Percentiles rank a stretch among this genome's conserved stretches.
phyloP scores from a whole-genome alignment of 2,329 filamentous ascomycete genomes.

The Sarocladium kiliense region DNA sequence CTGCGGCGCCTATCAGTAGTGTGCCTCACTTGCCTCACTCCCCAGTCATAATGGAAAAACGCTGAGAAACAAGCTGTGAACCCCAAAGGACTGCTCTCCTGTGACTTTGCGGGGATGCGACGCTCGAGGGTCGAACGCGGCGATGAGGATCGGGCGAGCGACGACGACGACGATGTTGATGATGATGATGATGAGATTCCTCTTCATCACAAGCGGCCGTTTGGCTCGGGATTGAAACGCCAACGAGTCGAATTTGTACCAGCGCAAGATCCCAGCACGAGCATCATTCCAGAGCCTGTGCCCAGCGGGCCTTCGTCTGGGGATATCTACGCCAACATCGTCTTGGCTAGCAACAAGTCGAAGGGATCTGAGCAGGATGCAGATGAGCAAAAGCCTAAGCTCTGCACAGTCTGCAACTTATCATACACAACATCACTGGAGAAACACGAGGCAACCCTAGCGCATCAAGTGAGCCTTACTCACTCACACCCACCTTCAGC shows the following conservation, averaged over 20 bases:
- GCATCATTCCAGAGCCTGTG: constrained; percentile 18
- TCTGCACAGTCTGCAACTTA: constrained; percentile 32
- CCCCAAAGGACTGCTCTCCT: no score
- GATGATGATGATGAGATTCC: constrained; percentile 48
- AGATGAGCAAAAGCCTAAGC: constrained; percentile 10
- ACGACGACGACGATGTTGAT: no score
- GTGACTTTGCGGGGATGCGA: constrained; percentile 16
- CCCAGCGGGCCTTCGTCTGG: constrained; percentile 31
- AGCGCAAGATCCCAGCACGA: constrained; percentile 36
- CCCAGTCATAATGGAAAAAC: no score
- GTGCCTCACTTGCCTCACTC: no score
- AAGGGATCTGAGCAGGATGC: constrained; percentile 12
- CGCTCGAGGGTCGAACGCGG: constrained; percentile 18
- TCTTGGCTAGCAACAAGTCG: constrained; percentile 39
- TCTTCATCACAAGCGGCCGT: constrained; percentile 47
- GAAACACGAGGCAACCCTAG: constrained; percentile 56
- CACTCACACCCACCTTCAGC: constrained; percentile 70
- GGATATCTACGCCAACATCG: constrained; percentile 63
- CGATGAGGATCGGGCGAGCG: constrained; percentile 19
- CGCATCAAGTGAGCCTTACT: constrained; percentile 64
- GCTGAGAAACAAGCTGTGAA: no score
- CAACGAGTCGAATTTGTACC: constrained; percentile 53
- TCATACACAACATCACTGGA: constrained; percentile 24
- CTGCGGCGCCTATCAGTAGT: no score
- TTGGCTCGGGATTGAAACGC: constrained; percentile 51